Percentiles rank a stretch among this genome's conserved stretches.
phyloP scores from a whole-genome alignment of 1,139 yeast genomes.

The Yamadazyma oceani region DNA sequence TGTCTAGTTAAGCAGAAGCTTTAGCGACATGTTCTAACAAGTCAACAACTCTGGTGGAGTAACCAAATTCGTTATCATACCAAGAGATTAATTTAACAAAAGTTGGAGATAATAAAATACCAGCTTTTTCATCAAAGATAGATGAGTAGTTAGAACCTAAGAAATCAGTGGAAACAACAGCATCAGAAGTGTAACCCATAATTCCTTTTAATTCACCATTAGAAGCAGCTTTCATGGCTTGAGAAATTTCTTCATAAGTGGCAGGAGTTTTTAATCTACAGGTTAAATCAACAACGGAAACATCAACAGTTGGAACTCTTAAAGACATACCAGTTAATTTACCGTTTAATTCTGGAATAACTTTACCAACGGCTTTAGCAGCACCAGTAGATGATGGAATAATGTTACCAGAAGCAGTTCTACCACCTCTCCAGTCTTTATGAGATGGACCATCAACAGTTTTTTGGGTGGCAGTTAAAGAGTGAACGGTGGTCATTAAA shows the following conservation, averaged over 20 bases:
- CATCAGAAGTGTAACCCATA: slow-evolving; percentile 82
- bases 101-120: slow-evolving; percentile 78
- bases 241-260: slow-evolving; percentile 74
- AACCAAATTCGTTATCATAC: slow-evolving; percentile 92
- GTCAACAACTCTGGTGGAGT: slow-evolving; percentile 91
- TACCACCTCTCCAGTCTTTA: slow-evolving; percentile 96
- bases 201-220: slow-evolving; percentile 73
- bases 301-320: slow-evolving; percentile 87
- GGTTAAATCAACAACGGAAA: slow-evolving; percentile 58
- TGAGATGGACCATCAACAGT: slow-evolving; percentile 90
- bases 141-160: slow-evolving; percentile 76
- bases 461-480: slow-evolving; percentile 89
- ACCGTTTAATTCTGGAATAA: slow-evolving; percentile 83
- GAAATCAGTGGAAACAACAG: slow-evolving; percentile 85
- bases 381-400: slow-evolving; percentile 92
- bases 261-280: slow-evolving; percentile 65
- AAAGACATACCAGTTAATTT: slow-evolving; percentile 87
- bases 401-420: slow-evolving; percentile 88
- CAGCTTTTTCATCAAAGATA: slow-evolving; percentile 82
- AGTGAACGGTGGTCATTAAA: slow-evolving; percentile 89
- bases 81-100: slow-evolving; percentile 85
- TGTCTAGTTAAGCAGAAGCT: slow-evolving; percentile 29
- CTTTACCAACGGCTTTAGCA: slow-evolving; percentile 92
- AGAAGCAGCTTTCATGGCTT: slow-evolving; percentile 67
- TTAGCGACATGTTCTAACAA: slow-evolving; percentile 74